Evolutionary conservation across 257 asterid species (phyloP).

Genomic region (Rehmannia glutinosa): DNA sequence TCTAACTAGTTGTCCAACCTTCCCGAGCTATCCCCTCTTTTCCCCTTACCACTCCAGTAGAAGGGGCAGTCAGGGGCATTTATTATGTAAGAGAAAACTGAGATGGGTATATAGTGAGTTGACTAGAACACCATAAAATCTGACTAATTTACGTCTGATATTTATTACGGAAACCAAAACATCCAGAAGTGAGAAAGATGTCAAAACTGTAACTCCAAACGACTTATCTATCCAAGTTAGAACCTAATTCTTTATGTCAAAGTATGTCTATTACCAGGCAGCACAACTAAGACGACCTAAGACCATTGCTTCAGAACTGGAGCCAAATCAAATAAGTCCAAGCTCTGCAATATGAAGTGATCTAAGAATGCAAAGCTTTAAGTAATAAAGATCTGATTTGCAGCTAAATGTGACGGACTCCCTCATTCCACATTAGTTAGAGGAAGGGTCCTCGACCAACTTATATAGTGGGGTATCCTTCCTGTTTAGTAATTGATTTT

Average conservation of each 20-base stretch:
- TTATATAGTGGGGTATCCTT: too few species aligned
- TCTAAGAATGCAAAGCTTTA: neutral
- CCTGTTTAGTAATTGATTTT: too few species aligned
- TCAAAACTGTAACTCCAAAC: neutral
- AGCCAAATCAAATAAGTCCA: neutral
- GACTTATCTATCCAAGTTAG: too few species aligned
- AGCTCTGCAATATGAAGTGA: neutral
- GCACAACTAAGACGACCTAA: slow-evolving; percentile 7
- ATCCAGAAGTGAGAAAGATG: slow-evolving; percentile 1
- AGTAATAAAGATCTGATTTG: neutral
- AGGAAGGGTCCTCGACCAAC: too few species aligned
- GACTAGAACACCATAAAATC: neutral
- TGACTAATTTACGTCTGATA: neutral
- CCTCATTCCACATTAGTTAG: too few species aligned
- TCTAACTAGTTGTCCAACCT: neutral
- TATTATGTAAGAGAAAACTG: neutral
- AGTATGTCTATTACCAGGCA: too few species aligned
- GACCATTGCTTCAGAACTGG: neutral
- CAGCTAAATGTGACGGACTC: neutral
- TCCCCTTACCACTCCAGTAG: neutral
- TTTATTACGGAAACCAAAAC: neutral
- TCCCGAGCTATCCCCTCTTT: slow-evolving; percentile 9
- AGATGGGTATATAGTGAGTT: neutral
- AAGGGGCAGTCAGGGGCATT: neutral
- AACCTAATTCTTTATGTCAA: too few species aligned